Evolutionary conservation across 148 eudicot genomes (phyloP), one percentile per base, ranked within the genome.

Genomic region (Vaccinium myrtillus): DNA sequence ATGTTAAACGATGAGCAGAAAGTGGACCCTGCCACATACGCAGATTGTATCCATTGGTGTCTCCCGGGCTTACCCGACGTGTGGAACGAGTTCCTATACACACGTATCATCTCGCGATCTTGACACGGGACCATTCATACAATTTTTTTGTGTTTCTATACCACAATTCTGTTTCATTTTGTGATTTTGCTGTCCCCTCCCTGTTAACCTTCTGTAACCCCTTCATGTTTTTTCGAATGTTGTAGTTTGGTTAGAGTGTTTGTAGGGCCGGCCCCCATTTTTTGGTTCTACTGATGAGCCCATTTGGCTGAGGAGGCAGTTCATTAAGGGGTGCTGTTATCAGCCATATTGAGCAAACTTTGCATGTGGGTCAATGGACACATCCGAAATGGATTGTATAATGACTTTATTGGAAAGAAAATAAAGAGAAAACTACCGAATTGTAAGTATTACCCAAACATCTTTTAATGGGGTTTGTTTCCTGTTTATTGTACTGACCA

Each of bases 41-140:
- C 99, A 0, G 99, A 96, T 87, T 96, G 99, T 74, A 96, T 96
- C 36, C 99, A 96, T 43, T 96, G 99, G 99, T 96, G 99, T 83
- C 92, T 96, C 21, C 99, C 99, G 1, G 99, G 99, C 10, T 75
- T 96, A 70, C 99, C 99, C 4, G 99, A 96, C 83, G 93, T 91
- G 2, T 96, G 99, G 99, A 96, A 96, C 6, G 99, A 96, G 92
- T 92, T 96, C 70, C 86, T 96, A 5, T 96, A 96, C 74, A 77
- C 99, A 1, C 93, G 91, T 43, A 96, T 96, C 39, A 88, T 96
- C 21, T 89, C 91, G 43, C 87, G 83, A 1, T 83, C 92, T 87
- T 88, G 88, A 88, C 89, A 70, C n/a, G 13, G n/a, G 39, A 27
- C 74, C 39, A 14, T 27, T 16, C 39, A 27, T 27, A 6, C 7